Evolutionary conservation across 1,139 yeast genomes (phyloP).

Genomic region (Wickerhamiella infanticola): DNA sequence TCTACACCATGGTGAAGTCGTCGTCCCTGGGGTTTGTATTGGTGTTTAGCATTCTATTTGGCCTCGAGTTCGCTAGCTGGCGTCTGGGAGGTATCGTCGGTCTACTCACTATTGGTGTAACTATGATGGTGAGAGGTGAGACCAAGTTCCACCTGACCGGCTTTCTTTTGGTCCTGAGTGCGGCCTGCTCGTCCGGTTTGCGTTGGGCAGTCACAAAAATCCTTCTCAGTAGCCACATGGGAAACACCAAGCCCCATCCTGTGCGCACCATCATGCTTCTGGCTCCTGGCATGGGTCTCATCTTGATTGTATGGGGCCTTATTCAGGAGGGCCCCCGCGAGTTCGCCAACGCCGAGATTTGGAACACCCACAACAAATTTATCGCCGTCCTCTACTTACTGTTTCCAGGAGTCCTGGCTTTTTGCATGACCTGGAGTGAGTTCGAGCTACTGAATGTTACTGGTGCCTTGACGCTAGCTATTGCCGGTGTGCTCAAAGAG

Average conservation of each 20-base stretch:
- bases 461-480: conserved; percentile 69
- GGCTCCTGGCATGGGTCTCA: conserved; percentile 66
- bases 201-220: conserved; percentile 93
- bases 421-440: conserved; percentile 81
- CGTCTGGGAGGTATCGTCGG: conserved; percentile 50
- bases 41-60: conserved; percentile 67
- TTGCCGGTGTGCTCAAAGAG: conserved; percentile 90
- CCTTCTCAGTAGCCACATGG: conserved; percentile 35
- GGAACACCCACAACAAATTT: conserved; percentile 43
- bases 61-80: conserved; percentile 56
- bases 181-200: conserved; percentile 73
- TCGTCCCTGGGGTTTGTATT: conserved; percentile 76
- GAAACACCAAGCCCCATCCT: conserved; percentile 36
- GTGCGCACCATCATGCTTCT: conserved; percentile 68
- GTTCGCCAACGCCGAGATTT: conserved; percentile 40
- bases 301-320: conserved; percentile 45
- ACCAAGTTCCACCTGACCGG: conserved; percentile 36
- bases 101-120: conserved; percentile 69
- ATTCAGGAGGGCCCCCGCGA: conserved; percentile 47
- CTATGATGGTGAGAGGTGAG: conserved; percentile 58
- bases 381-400: conserved; percentile 44
- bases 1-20: conserved; percentile 88
- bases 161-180: conserved; percentile 52
- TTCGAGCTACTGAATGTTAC: conserved; percentile 70
- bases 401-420: conserved; percentile 77